Conservation (phyloP, 176 grass and related monocot genomes). For the Secale cereale region DNA sequence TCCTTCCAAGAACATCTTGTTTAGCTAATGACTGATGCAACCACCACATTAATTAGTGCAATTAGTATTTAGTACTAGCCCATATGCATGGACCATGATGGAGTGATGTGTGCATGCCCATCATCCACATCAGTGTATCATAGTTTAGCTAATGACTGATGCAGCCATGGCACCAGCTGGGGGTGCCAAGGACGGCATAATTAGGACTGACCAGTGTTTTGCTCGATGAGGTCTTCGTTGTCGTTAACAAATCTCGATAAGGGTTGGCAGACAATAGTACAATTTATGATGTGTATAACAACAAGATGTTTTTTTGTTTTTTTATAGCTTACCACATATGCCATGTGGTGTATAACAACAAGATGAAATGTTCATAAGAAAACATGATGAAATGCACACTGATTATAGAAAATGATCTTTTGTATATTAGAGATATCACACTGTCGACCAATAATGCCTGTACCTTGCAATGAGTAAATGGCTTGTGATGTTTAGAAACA, state of each 20-base stretch:
- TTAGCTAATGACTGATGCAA: background rate
- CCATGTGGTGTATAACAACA: too few relatives aligned
- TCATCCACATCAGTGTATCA: background rate
- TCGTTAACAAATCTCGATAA: background rate
- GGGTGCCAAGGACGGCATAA: background rate
- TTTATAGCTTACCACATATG: too few relatives aligned
- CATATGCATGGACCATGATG: conserved; percentile 4
- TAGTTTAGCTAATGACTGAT: background rate
- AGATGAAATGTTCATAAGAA: too few relatives aligned
- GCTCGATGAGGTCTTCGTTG: background rate
- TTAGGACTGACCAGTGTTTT: background rate
- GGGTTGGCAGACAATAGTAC: background rate
- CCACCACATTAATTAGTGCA: background rate
- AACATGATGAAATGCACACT: too few relatives aligned
- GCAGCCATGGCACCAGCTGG: background rate
- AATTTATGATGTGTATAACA: background rate
- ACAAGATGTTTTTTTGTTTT: too few relatives aligned
- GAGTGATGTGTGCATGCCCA: background rate
- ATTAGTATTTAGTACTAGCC: background rate
- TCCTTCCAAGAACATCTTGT: background rate
- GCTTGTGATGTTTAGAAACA: background rate
- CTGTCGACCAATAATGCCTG: background rate
- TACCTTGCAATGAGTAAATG: conserved; percentile 3
- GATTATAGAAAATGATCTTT: too few relatives aligned
- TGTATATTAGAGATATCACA: too few relatives aligned